These are phyloP conservation scores for Ogataea pini DNA, from an alignment of 805 yeast species.

Conservation along the genomic window DNA sequence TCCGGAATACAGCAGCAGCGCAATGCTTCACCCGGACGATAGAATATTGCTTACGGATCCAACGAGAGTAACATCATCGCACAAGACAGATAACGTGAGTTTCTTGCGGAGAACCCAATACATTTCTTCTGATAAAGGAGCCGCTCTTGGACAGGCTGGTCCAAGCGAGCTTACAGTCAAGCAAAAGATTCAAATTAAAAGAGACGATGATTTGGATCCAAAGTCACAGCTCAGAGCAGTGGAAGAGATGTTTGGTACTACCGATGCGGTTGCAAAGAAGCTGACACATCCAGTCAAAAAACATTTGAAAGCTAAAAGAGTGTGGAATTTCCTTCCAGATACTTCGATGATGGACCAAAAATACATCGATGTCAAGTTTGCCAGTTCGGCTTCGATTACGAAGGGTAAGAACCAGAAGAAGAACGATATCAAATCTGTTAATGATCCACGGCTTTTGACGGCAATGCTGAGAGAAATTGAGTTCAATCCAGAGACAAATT, in stretches of 20 bases:
- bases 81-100: constrained; percentile 39
- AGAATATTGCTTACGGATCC: constrained; percentile 79
- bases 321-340: constrained; percentile 87
- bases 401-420: constrained; percentile 37
- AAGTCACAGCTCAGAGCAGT: constrained; percentile 65
- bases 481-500: constrained; percentile 61
- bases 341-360: constrained; percentile 85
- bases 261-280: constrained; percentile 36
- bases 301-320: constrained; percentile 66
- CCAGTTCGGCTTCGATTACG: constrained; percentile 53
- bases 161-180: constrained; percentile 21
- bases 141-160: constrained; percentile 21
- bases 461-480: constrained; percentile 76
- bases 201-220: constrained; percentile 50
- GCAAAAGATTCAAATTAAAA: constrained; percentile 26
- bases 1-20: constrained; percentile 25
- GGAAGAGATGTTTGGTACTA: constrained; percentile 72
- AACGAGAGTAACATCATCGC: constrained; percentile 46
- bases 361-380: constrained; percentile 62
- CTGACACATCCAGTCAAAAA: constrained; percentile 80
- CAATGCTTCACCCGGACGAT: constrained; percentile 74
- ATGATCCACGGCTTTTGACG: constrained; percentile 45
- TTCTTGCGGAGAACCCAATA: constrained; percentile 95
- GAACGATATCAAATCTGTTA: constrained; percentile 34
- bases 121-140: constrained; percentile 61